A percentile compares a stretch with the other conserved stretches of the same genome.
These are phyloP conservation scores for Dissophora ornata DNA, from an alignment of 192 early-diverging fungal species.

Conservation along the genomic window DNA sequence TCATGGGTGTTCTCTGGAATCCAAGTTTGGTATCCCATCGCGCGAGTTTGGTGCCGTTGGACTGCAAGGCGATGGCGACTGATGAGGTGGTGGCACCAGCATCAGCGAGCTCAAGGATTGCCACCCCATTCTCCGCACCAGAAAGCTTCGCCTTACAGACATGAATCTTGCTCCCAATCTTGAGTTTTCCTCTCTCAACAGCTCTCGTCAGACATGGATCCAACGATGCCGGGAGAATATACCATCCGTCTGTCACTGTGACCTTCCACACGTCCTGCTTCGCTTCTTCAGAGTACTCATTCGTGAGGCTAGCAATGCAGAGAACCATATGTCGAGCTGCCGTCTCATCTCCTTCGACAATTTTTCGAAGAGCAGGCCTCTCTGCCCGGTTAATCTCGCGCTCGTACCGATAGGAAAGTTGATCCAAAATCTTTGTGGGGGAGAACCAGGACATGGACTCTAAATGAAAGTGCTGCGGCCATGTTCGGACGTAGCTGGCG, in stretches of 20 bases:
- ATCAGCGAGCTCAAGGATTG: constrained; percentile 49
- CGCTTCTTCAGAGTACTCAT: background rate
- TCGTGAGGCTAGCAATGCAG: constrained; percentile 63
- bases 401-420: constrained; percentile 72
- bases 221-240: constrained; percentile 63
- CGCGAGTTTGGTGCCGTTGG: constrained; percentile 67
- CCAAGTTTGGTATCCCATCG: constrained; percentile 75
- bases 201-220: constrained; percentile 59
- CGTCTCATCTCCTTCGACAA: constrained; percentile 73
- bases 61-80: constrained; percentile 55
- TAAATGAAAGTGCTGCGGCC: constrained; percentile 51
- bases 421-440: constrained; percentile 57
- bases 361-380: constrained; percentile 68
- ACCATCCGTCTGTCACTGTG: constrained; percentile 82
- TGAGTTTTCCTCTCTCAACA: constrained; percentile 54
- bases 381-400: constrained; percentile 72
- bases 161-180: constrained; percentile 70
- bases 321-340: constrained; percentile 69
- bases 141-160: constrained; percentile 67
- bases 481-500: constrained; percentile 67
- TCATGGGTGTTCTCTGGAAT: constrained; percentile 37
- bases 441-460: constrained; percentile 50
- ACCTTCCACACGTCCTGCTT: constrained; percentile 15
- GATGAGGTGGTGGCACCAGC: constrained; percentile 39
- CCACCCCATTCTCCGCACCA: constrained; percentile 27